phyloP scores from a whole-genome alignment of 208 protist genomes.

The Acanthamoeba castellanii region DNA sequence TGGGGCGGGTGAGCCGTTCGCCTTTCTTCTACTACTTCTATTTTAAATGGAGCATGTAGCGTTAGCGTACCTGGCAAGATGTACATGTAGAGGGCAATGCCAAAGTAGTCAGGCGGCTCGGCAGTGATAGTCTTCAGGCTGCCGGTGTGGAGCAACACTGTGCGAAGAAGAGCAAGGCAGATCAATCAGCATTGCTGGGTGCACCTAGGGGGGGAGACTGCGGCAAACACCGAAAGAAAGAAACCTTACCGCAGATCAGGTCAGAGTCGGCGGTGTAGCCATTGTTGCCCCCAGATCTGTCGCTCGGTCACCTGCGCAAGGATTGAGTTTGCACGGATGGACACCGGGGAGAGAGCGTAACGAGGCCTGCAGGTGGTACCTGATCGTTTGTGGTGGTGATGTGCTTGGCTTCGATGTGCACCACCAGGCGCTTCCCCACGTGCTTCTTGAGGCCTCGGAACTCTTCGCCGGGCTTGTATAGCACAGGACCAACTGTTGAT shows the following conservation, averaged over 20 bases:
- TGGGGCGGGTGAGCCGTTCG: not conserved
- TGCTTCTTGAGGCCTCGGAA: slow-evolving; percentile 32
- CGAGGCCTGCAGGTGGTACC: not conserved
- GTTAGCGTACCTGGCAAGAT: not conserved
- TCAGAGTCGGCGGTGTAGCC: slow-evolving; percentile 31
- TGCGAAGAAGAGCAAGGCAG: not conserved
- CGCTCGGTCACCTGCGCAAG: not conserved
- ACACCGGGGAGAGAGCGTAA: not conserved
- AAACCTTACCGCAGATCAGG: not conserved
- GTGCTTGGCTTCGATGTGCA: slow-evolving; percentile 30
- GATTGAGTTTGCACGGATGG: not conserved
- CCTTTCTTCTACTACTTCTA: not conserved
- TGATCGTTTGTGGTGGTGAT: slow-evolving; percentile 21
- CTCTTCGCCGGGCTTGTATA: slow-evolving; percentile 26
- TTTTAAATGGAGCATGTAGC: not conserved
- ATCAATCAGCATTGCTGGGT: not conserved
- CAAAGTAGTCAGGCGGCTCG: slow-evolving; percentile 15
- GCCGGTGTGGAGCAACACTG: not conserved
- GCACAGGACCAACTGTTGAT: not conserved
- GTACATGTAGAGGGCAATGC: slow-evolving; percentile 12
- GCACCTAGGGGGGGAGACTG: not conserved
- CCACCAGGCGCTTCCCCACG: slow-evolving; percentile 17
- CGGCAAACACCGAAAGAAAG: too few relatives aligned
- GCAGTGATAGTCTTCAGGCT: not conserved
- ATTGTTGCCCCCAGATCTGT: slow-evolving; percentile 13